Evolutionary conservation across 2,329 filamentous ascomycete genomes (phyloP), one percentile per base, ranked within the genome.

Genomic region (Xylaria sp.): DNA sequence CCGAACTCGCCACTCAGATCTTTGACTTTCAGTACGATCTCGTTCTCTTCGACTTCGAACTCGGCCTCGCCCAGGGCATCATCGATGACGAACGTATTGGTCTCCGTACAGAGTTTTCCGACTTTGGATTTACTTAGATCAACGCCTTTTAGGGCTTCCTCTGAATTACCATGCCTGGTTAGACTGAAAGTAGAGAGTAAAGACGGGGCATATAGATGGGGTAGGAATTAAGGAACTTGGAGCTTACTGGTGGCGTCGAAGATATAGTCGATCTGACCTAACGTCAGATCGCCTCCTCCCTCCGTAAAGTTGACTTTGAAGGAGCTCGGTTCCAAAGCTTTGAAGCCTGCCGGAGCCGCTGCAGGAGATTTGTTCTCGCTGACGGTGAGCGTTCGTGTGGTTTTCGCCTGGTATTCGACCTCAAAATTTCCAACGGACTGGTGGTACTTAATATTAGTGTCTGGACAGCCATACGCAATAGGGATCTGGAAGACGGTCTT

Each of bases 321-420:
- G 4, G 33, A 51, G 33, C 48, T 51, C 33, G 33, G 33, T 40
- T 40, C 48, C 3, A 40, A 5, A 23, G 33, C 33, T 11, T 10
- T 27, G 6, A 51, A 51, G 3, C 48, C 48, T 3, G 48, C 9
- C 4, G 48, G 48, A 11, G 48, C 13, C 48, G 48, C 33, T 11
- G 33, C 48, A 15, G 48, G 48, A n/a, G 21, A 19, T 21, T 51
- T 51, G 33, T 51, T 51, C 48, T 40, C 48, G 33, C 33, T 51
- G 48, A 51, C 48, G 19, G 48, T 51, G 33, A 51, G 48, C 15
- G 48, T 51, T 13, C 48, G 31, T 2, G 13, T 33, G 4, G 33
- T 40, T 27, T 40, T 25, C 15, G 48, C 48, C 35, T 51, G 33
- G 15, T 38, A 51, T 13, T 49, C 47, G 19, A 49, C 47, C 19